Evolutionary conservation across 352 stramenopile species (phyloP), one percentile per base, ranked within the genome.

Genomic region (Phytophthora fragariaefolia): DNA sequence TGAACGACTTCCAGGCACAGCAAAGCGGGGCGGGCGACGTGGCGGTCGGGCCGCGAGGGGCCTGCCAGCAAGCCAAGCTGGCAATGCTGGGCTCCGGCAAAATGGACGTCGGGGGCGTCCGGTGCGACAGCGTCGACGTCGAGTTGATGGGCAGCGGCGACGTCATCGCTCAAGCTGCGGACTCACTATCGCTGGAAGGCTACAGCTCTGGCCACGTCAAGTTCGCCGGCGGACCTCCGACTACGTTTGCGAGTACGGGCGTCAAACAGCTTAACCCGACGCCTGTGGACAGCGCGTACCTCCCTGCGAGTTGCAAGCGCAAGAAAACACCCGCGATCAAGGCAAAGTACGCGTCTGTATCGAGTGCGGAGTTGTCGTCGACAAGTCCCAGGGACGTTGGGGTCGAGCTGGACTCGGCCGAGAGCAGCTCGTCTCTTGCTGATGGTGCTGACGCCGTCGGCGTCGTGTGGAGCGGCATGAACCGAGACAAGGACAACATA

Each of bases 111-210:
- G 79, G 76, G 2, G 66, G 76, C 12, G 49, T 88, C 30, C 58
- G 69, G 34, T 79, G 71, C 22, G 69, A 77, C 12, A 55, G 56
- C 17, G 76, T 80, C 24, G 59, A 76, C 34, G 70, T 85, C 10
- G 57, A 61, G 8, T 52, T 88, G 17, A 53, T 79, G 38, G 72
- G 79, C 54, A 76, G 63, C 38, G 79, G 79, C 9, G 46, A 79
- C 22, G 67, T 83, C 4, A 45, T 80, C 17, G 69, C 84, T 12
- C 71, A 82, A 60, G 76, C 73, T 9, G 71, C 45, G 6, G 48
- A 73, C 46, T 54, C 38, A 3, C 53, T 79, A 9, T 26, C 36
- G 22, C 54, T 73, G 10, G 54, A 58, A 15, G 52, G 47, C 0
- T 69, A 69, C 20, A 59, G 65, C 15, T 48, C 30, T 42, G 65